Evolutionary conservation across 78 protist genomes (phyloP), one percentile per base, ranked within the genome.

Genomic region (Emiliania huxleyi): DNA sequence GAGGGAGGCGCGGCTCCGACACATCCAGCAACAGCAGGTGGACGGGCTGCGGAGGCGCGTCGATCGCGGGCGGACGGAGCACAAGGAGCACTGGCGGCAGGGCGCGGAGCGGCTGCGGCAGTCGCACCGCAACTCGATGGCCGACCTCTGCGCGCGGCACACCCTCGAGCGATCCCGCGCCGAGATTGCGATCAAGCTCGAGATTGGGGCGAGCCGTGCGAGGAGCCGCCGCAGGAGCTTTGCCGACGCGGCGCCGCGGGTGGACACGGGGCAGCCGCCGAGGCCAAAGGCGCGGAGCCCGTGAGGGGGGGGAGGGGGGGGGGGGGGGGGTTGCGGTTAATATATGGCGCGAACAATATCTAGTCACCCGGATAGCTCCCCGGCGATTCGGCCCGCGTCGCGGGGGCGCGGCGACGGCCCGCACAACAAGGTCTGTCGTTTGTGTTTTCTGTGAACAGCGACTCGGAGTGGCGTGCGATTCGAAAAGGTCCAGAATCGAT

Each of bases 61-160:
- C 56, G 56, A 81, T 52, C 89, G 89, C 22, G 89, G 89, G 5
- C 46, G 89, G 29, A 56, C 43, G n/a, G 89, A 81, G 89, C 89
- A 81, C 56, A 81, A 81, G 89, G 89, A 81, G 46, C 89, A 81
- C 89, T 81, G 89, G 89, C 89, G 43, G 8, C 15, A 12, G 29
- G 89, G 89, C 89, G 89, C 89, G 62, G 56, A 81, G 89, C 49
- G 89, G 42, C 89, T 81, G 42, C 43, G 43, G 62, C 89, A 81
- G 56, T 12, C 29, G 15, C 89, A 81, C 55, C 89, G 89, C 55
- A 81, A 81, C 55, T 29, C 35, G 62, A 11, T 81, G 11, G 0
- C 56, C 52, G 89, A 81, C 89, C 55, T 81, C 29, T 1, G 15
- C 29, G 37, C 43, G 18, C 43, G 35, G 52, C 89, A 81, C 38